Conservation (phyloP, 2,329 filamentous ascomycete species). For the Cladosporium halotolerans region DNA sequence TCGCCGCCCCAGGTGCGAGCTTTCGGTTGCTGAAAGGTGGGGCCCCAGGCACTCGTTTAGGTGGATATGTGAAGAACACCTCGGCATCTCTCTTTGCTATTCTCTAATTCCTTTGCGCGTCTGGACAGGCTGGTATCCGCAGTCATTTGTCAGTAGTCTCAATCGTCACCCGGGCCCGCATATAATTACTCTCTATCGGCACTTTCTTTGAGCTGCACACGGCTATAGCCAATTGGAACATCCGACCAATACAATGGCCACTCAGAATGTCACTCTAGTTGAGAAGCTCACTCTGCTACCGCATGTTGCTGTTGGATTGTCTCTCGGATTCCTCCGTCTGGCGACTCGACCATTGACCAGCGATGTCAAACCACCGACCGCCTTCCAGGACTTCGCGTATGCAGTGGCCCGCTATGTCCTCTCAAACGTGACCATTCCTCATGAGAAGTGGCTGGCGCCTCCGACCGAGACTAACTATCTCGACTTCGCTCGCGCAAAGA, state of each 20-base stretch:
- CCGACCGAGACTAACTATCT: slow-evolving; percentile 32
- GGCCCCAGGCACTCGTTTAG: no score
- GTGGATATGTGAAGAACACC: no score
- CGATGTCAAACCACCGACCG: slow-evolving; percentile 1
- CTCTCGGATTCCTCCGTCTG: neutral
- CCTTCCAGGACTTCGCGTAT: slow-evolving; percentile 5
- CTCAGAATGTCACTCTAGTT: neutral
- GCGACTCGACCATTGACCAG: slow-evolving; percentile 2
- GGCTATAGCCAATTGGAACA: no score
- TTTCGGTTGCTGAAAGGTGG: no score
- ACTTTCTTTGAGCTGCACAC: no score
- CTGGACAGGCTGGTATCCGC: no score
- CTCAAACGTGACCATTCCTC: slow-evolving; percentile 20
- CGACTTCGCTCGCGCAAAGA: slow-evolving; percentile 29
- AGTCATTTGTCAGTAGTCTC: no score
- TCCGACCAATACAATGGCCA: slow-evolving; percentile 1
- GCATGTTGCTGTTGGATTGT: neutral
- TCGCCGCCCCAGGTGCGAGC: no score
- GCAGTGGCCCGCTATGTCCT: neutral
- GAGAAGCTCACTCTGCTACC: slow-evolving; percentile 4
- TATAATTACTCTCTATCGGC: no score
- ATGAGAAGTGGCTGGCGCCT: slow-evolving; percentile 31
- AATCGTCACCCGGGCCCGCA: no score
- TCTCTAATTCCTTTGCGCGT: no score
- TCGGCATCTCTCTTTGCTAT: no score